phyloP scores from a whole-genome alignment of 495 filamentous ascomycete species.

The Aspergillus panamensis region DNA sequence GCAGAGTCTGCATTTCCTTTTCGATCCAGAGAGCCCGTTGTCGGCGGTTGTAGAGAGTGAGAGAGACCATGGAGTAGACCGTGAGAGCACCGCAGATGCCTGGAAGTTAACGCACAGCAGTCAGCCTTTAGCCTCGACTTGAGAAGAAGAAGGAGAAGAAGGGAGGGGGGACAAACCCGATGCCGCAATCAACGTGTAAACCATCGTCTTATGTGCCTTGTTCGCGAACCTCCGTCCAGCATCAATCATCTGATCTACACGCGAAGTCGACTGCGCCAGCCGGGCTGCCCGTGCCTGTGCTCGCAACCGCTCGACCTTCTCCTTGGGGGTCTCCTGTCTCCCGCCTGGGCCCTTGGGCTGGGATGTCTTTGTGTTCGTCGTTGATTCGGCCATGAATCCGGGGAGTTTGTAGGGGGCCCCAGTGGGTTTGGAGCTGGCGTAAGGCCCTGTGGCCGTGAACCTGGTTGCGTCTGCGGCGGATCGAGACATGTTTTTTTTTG shows the following conservation, averaged over 20 bases:
- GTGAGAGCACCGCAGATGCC: slow-evolving; percentile 71
- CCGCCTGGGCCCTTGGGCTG: slow-evolving; percentile 30
- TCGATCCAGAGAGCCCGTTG: slow-evolving; percentile 63
- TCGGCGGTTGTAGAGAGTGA: slow-evolving; percentile 81
- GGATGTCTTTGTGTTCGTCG: slow-evolving; percentile 13
- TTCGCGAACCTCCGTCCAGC: slow-evolving; percentile 73
- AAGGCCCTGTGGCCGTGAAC: slow-evolving; percentile 89
- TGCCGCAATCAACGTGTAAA: slow-evolving; percentile 69
- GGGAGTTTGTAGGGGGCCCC: slow-evolving; percentile 40
- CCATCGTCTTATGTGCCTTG: slow-evolving; percentile 73
- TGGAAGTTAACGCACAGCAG: slow-evolving; percentile 30
- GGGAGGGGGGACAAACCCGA: slow-evolving; percentile 58
- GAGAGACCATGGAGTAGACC: slow-evolving; percentile 76
- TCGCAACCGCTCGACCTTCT: slow-evolving; percentile 84
- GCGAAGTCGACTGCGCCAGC: slow-evolving; percentile 56
- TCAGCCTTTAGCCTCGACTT: neutral
- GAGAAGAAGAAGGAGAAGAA: neutral
- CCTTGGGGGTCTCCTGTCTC: slow-evolving; percentile 70
- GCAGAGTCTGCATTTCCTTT: slow-evolving; percentile 57
- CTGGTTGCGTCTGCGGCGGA: slow-evolving; percentile 90
- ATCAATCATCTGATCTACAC: slow-evolving; percentile 66
- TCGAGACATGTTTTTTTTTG: slow-evolving; percentile 59
- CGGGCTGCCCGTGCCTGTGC: slow-evolving; percentile 71
- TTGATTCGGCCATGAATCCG: slow-evolving; percentile 27
- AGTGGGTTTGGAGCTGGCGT: slow-evolving; percentile 68